phyloP scores from a whole-genome alignment of 2,329 filamentous ascomycete species.

The Mollisiaceae sp. region DNA sequence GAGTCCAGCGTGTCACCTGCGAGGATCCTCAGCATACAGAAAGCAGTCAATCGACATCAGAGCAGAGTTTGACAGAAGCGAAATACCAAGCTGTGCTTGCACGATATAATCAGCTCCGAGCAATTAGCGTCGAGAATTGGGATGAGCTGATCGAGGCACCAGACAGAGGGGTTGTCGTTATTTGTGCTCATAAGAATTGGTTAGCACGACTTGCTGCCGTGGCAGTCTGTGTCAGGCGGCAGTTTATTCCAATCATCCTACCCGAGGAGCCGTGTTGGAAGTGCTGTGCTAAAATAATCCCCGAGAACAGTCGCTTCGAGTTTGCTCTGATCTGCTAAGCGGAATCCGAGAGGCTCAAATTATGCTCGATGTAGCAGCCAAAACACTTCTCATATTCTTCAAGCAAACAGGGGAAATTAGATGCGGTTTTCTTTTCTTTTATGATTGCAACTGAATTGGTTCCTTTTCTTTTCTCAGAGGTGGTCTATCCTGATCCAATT shows the following conservation, averaged over 20 bases:
- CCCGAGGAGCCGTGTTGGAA: slow-evolving; percentile 19
- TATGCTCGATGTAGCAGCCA: too few species aligned
- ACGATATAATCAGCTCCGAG: not conserved
- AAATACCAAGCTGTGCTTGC: not conserved
- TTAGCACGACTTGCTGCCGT: slow-evolving; percentile 23
- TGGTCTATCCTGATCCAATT: too few species aligned
- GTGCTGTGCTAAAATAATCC: not conserved
- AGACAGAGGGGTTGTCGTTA: not conserved
- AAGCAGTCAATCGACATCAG: not conserved
- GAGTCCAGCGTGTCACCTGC: not conserved
- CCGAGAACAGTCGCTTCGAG: not conserved
- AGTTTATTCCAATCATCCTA: slow-evolving; percentile 15
- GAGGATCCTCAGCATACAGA: not conserved
- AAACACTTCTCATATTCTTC: too few species aligned
- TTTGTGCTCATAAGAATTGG: slow-evolving; percentile 26
- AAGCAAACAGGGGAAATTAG: too few species aligned
- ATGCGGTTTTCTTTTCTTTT: too few species aligned
- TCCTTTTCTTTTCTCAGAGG: too few species aligned
- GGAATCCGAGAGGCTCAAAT: not conserved
- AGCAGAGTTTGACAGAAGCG: not conserved
- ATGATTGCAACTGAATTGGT: too few species aligned
- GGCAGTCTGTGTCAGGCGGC: slow-evolving; percentile 21
- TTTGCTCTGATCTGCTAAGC: not conserved
- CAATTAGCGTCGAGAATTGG: slow-evolving; percentile 28
- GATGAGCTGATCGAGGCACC: slow-evolving; percentile 26